Evolutionary conservation across 441 rosid genomes (phyloP).

Genomic region (Bocquillonia castaneifolia): DNA sequence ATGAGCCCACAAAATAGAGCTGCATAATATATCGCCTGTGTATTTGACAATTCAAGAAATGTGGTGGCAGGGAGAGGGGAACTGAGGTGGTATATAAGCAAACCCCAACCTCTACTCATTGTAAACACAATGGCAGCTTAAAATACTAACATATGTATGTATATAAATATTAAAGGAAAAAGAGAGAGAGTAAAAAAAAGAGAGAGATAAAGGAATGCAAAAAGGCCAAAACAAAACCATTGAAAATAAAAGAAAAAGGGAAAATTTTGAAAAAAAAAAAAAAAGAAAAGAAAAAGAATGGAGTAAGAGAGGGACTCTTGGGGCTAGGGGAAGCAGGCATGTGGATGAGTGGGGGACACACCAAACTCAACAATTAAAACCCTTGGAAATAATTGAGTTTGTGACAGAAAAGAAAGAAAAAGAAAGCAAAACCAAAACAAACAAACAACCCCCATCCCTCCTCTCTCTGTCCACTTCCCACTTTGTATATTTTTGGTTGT

Average conservation of each 20-base stretch:
- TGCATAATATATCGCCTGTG: not conserved
- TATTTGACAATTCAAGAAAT: not conserved
- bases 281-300: not conserved
- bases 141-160: not conserved
- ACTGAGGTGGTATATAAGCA: slow-evolving; percentile 13
- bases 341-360: slow-evolving; percentile 72
- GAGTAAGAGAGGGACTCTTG: slow-evolving; percentile 38
- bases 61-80: slow-evolving; percentile 12
- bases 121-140: slow-evolving; percentile 1
- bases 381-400: slow-evolving; percentile 39
- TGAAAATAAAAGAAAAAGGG: not conserved
- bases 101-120: slow-evolving; percentile 20
- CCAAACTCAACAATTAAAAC: slow-evolving; percentile 39
- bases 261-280: not conserved
- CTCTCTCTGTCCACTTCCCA: slow-evolving; percentile 5
- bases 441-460: not conserved
- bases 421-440: slow-evolving; percentile 2
- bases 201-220: not conserved
- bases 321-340: slow-evolving; percentile 59
- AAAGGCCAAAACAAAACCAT: slow-evolving; percentile 1
- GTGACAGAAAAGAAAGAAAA: slow-evolving; percentile 30
- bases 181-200: not conserved
- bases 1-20: slow-evolving; percentile 6
- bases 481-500: not conserved
- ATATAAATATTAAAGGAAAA: not conserved